Base-by-base conservation (phyloP, 305 asterid genomes). In the Euphrasia arctica region DNA sequence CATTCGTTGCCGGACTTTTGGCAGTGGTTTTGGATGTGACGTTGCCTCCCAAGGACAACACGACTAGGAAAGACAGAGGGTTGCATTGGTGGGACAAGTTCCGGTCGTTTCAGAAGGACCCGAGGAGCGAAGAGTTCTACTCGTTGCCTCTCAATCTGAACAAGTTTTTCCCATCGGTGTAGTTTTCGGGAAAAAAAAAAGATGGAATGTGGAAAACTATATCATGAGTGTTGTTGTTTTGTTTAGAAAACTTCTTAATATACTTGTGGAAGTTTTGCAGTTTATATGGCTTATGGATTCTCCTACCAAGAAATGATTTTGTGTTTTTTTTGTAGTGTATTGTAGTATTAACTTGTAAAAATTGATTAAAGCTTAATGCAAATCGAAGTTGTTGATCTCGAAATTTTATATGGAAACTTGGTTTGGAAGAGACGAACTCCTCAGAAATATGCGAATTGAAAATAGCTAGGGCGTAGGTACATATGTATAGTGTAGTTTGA, bases 11-110 rank as follows among this genome's bases (percentile, higher is more conserved):
- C 12, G 98, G 96, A 3, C 63, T 79, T 4, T 22, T 89, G 76
- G 96, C 91, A 0, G 63, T 85, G 58, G 51, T 85, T 34, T 67
- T 92, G 75, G 98, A 92, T 62, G 68, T 64, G 61, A 83, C 93
- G 0, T 58, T 92, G 74, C 88, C 86, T 7, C 82, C 85, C 4
- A 89, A 89, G 71, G 95, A 85, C 76, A 66, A 48, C 41, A 28
- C 84, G 36, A 67, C 82, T 49, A 77, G 84, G 77, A 91, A 89
- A 70, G 97, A 92, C 27, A 82, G 97, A 45, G 98, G 98, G 28
- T 76, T 83, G 95, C 89, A 81, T 5, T 92, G 97, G 97, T 92
- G 97, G 98, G 89, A 81, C 63, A 92, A 72, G 70, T 89, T 89
- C 78, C 70, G 77, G 60, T 87, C 93, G 45, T 87, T 70, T 65